phyloP scores from a whole-genome alignment of 2,329 filamentous ascomycete species.

The Amesomyces nigricolor region DNA sequence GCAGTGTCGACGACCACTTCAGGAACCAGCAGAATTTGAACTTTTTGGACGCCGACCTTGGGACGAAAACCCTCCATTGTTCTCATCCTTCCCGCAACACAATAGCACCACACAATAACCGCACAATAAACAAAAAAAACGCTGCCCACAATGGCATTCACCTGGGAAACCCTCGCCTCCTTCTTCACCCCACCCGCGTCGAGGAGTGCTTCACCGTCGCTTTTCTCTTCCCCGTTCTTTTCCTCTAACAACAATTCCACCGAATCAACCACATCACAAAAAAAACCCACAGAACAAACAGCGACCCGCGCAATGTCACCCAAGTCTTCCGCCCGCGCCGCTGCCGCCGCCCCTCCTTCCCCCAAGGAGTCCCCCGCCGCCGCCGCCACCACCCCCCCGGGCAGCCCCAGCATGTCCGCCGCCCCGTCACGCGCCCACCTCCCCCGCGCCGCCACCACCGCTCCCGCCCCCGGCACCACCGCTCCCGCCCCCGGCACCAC shows the following conservation, averaged over 20 bases:
- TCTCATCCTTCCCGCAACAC: background rate
- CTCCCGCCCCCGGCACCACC: conserved; percentile 9
- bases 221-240: conserved; percentile 3
- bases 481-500: background rate
- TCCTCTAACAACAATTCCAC: background rate
- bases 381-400: too few relatives aligned
- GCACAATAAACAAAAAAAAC: background rate
- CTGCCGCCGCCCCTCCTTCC: conserved; percentile 1
- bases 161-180: conserved; percentile 15
- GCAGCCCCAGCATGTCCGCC: too few relatives aligned
- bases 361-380: background rate
- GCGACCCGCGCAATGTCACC: conserved; percentile 7
- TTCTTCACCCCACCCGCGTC: conserved; percentile 16
- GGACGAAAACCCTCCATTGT: background rate
- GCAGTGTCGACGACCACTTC: background rate
- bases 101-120: too few relatives aligned
- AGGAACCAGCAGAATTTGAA: background rate
- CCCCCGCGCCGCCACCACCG: conserved; percentile 1
- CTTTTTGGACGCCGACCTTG: background rate
- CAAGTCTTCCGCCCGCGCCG: conserved; percentile 1
- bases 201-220: conserved; percentile 1
- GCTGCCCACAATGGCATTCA: conserved; percentile 16
- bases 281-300: background rate
- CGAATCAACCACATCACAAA: background rate
- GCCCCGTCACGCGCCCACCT: background rate